Evolutionary conservation across 345 rosid genomes (phyloP).

Genomic region (Hibiscus tridactylites): DNA sequence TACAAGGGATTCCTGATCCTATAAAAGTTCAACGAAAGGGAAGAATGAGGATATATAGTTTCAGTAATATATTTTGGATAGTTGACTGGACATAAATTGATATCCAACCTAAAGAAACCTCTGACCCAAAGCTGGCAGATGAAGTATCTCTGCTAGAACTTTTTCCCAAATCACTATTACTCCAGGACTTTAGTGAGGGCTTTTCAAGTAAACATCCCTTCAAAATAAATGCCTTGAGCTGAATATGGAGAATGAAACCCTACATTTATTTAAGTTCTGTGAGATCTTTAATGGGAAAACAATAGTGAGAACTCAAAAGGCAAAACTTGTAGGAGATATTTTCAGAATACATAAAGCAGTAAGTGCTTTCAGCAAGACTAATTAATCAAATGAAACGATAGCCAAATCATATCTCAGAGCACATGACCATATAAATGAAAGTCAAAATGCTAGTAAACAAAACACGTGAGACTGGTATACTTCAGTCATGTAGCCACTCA

Average conservation of each 20-base stretch:
- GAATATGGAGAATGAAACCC: slow-evolving; percentile 53
- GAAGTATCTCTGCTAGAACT: slow-evolving; percentile 32
- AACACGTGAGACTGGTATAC: not conserved
- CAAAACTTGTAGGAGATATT: not conserved
- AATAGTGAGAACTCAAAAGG: not conserved
- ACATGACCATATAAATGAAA: not conserved
- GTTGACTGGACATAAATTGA: slow-evolving; percentile 1
- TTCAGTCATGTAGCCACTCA: not conserved
- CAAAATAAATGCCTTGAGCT: slow-evolving; percentile 39
- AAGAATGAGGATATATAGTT: slow-evolving; percentile 5
- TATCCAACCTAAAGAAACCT: slow-evolving; percentile 44
- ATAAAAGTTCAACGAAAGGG: slow-evolving; percentile 14
- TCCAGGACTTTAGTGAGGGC: slow-evolving; percentile 17
- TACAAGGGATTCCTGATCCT: slow-evolving; percentile 32
- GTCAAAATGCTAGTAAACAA: not conserved
- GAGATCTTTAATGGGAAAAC: slow-evolving; percentile 5
- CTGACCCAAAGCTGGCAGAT: slow-evolving; percentile 57
- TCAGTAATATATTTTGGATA: not conserved
- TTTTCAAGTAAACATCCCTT: slow-evolving; percentile 34
- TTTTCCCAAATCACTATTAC: slow-evolving; percentile 25
- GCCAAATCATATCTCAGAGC: not conserved
- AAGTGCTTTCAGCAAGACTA: not conserved
- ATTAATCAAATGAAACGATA: slow-evolving; percentile 5
- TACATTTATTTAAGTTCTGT: slow-evolving; percentile 10
- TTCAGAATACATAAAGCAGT: not conserved